phyloP scores from a whole-genome alignment of 2,329 filamentous ascomycete genomes.

The Truncatella angustata region DNA sequence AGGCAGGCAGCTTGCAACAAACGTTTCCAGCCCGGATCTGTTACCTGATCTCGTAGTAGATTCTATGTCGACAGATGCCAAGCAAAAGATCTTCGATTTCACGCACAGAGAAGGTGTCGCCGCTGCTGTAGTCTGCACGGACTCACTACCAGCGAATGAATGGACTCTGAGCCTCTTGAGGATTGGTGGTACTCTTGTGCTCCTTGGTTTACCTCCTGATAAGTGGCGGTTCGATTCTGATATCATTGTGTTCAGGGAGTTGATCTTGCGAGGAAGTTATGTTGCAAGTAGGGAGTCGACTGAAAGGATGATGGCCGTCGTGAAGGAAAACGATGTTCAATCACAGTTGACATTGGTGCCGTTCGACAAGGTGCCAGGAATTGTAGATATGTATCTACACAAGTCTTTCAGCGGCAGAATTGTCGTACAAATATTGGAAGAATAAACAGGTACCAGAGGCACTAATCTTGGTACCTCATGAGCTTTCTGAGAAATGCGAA shows the following conservation, averaged over 20 bases:
- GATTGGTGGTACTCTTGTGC: slow-evolving; percentile 26
- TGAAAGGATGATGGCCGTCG: slow-evolving; percentile 29
- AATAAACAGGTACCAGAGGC: slow-evolving; percentile 1
- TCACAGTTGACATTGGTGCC: slow-evolving; percentile 26
- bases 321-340: slow-evolving; percentile 21
- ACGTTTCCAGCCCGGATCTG: slow-evolving; percentile 20
- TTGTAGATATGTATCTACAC: slow-evolving; percentile 26
- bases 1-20: slow-evolving; percentile 25
- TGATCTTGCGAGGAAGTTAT: slow-evolving; percentile 30
- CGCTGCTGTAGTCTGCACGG: slow-evolving; percentile 30
- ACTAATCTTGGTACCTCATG: too few relatives aligned
- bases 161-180: slow-evolving; percentile 28
- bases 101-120: slow-evolving; percentile 30
- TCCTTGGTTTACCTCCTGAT: slow-evolving; percentile 29
- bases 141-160: slow-evolving; percentile 27
- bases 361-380: slow-evolving; percentile 23
- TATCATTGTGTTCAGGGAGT: slow-evolving; percentile 27
- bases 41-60: slow-evolving; percentile 27
- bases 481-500: too few relatives aligned
- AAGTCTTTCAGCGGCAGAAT: slow-evolving; percentile 27
- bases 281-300: slow-evolving; percentile 27
- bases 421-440: slow-evolving; percentile 22
- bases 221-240: slow-evolving; percentile 30
- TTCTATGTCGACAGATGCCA: slow-evolving; percentile 17
- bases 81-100: slow-evolving; percentile 21